Conservation (phyloP, 78 protist species). For the Dictyostelium firmibasis region DNA sequence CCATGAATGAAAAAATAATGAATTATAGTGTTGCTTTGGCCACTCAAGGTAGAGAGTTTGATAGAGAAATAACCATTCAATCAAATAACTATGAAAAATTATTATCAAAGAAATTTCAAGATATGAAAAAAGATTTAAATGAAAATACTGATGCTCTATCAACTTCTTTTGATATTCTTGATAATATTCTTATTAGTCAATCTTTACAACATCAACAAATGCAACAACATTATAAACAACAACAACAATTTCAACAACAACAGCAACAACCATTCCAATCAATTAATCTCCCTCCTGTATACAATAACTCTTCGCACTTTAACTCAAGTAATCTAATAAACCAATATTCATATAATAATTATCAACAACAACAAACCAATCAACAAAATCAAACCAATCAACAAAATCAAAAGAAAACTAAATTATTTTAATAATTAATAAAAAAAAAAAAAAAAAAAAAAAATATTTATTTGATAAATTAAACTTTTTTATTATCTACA, state of each 20-base stretch:
- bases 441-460: not conserved
- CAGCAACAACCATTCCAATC: not conserved
- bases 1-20: not conserved
- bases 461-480: not conserved
- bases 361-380: not conserved
- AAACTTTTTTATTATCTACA: not conserved
- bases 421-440: not conserved
- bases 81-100: constrained; percentile 59
- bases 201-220: not conserved
- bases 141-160: constrained; percentile 5
- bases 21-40: not conserved
- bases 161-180: constrained; percentile 16
- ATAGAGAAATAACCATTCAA: constrained; percentile 29
- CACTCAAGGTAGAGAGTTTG: constrained; percentile 24
- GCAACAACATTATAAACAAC: not conserved
- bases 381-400: not conserved
- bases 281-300: not conserved
- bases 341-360: not conserved
- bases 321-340: not conserved
- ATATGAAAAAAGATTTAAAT: constrained; percentile 43
- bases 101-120: constrained; percentile 33
- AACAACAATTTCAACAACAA: not conserved
- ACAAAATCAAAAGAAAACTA: not conserved
- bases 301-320: not conserved
- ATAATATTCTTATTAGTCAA: constrained; percentile 4